Evolutionary conservation across 108 stramenopile species (phyloP).

Genomic region (Poteriospumella lacustris): DNA sequence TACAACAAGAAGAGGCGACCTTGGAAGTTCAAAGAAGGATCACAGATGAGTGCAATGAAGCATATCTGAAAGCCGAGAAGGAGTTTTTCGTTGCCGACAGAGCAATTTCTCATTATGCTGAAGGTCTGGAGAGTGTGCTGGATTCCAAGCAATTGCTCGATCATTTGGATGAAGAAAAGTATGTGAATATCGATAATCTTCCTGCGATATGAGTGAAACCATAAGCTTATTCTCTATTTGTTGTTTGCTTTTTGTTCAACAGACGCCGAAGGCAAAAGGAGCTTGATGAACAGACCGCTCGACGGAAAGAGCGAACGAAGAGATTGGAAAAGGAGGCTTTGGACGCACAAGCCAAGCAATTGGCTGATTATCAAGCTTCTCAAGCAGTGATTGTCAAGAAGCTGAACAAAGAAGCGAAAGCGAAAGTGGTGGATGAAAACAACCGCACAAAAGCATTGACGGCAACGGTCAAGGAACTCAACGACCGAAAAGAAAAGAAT

Average conservation of each 20-base stretch:
- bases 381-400: neutral
- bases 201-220: too few relatives aligned
- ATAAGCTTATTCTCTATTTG: too few relatives aligned
- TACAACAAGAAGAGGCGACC: conserved; percentile 4
- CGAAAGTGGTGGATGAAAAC: neutral
- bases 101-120: neutral
- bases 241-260: too few relatives aligned
- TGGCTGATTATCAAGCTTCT: neutral
- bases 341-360: neutral
- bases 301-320: neutral
- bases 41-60: neutral
- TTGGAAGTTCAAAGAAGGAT: neutral
- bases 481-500: neutral
- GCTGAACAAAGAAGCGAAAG: neutral
- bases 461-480: neutral
- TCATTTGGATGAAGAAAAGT: conserved; percentile 12
- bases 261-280: neutral
- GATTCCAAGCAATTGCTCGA: neutral
- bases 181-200: too few relatives aligned
- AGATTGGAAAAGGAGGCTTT: neutral
- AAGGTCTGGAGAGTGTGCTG: neutral
- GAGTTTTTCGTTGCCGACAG: neutral
- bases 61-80: neutral
- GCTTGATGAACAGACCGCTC: neutral
- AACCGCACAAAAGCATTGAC: neutral